Evolutionary conservation across 139 green algal species (phyloP).

Genomic region (Trebouxia sp.): DNA sequence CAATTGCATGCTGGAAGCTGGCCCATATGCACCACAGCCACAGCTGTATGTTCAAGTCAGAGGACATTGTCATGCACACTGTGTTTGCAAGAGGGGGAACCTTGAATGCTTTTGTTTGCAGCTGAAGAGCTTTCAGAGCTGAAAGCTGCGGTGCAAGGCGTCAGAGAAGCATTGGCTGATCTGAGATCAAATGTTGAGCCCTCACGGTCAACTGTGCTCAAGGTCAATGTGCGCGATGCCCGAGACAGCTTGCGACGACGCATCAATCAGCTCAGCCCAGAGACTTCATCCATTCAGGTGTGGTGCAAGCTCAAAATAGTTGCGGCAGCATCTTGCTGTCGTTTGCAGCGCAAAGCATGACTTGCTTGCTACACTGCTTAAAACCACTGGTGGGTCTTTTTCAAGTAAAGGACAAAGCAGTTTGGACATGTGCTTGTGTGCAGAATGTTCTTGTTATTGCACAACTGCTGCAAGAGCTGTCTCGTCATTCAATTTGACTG

Average conservation of each 20-base stretch:
- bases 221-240: constrained; percentile 57
- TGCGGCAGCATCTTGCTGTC: too few relatives aligned
- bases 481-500: too few relatives aligned
- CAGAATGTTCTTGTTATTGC: too few relatives aligned
- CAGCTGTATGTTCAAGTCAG: not conserved
- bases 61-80: not conserved
- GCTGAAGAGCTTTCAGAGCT: constrained; percentile 64
- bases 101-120: constrained; percentile 23
- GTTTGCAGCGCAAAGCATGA: too few relatives aligned
- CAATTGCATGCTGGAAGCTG: not conserved
- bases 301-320: not conserved
- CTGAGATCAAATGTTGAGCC: constrained; percentile 53
- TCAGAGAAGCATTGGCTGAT: constrained; percentile 51
- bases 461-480: too few relatives aligned
- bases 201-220: constrained; percentile 43
- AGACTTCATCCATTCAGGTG: not conserved
- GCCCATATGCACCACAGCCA: not conserved
- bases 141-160: constrained; percentile 43
- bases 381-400: too few relatives aligned
- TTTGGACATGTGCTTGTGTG: too few relatives aligned
- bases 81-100: too few relatives aligned
- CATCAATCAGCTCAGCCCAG: constrained; percentile 50
- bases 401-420: too few relatives aligned
- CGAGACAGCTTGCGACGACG: constrained; percentile 55
- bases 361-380: too few relatives aligned